Percentiles rank a stretch among this genome's conserved stretches.
These are phyloP conservation scores for Saccharomycopsis schoenii DNA, from an alignment of 805 yeast species.

Conservation along the genomic window DNA sequence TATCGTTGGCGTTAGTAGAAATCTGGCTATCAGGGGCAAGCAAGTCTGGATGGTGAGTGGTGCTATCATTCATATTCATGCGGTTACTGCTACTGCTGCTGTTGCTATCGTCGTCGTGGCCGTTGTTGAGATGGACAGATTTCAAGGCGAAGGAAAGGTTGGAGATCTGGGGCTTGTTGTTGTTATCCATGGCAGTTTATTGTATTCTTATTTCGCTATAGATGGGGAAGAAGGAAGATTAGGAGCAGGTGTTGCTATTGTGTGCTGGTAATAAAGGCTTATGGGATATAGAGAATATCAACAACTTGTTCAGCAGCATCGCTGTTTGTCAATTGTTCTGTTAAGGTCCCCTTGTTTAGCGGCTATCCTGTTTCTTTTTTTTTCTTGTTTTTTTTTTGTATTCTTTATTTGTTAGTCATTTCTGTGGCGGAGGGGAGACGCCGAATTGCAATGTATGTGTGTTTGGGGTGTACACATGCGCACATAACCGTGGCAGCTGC, in stretches of 20 bases:
- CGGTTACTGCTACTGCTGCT: neutral
- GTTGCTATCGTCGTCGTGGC: constrained; percentile 16
- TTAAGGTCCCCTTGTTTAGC: neutral
- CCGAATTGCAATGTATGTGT: neutral
- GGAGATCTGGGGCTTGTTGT: constrained; percentile 23
- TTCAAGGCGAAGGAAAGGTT: constrained; percentile 32
- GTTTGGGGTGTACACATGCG: neutral
- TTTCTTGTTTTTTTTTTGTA: neutral
- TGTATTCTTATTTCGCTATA: too few species aligned
- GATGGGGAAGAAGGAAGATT: too few species aligned
- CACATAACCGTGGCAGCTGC: neutral
- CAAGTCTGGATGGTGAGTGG: constrained; percentile 10
- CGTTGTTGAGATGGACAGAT: constrained; percentile 28
- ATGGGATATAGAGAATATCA: neutral
- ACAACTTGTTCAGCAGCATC: neutral
- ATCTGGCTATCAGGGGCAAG: constrained; percentile 10
- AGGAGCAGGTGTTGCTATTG: too few species aligned
- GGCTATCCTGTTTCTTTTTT: neutral
- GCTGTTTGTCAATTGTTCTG: neutral
- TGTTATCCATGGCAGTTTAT: constrained; percentile 6
- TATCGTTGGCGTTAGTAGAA: constrained; percentile 1
- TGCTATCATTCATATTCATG: constrained; percentile 18
- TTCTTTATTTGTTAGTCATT: neutral
- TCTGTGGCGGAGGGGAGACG: neutral
- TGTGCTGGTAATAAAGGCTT: too few species aligned